phyloP scores from a whole-genome alignment of 2,329 filamentous ascomycete genomes.

The Kalmusia sp. region DNA sequence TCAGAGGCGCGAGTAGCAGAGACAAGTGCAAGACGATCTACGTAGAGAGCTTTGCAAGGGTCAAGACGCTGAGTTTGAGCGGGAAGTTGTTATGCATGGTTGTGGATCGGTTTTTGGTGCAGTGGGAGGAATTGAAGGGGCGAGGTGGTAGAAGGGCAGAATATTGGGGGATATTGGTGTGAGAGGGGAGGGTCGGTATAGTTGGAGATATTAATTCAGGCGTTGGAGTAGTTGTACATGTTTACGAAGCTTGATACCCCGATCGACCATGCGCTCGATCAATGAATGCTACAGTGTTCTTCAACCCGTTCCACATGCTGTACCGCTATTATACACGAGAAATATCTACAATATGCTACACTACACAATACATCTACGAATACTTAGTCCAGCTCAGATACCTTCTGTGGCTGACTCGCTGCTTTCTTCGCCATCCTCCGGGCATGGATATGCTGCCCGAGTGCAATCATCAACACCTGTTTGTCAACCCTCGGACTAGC shows the following conservation, averaged over 20 bases:
- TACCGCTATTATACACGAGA: conserved; percentile 13
- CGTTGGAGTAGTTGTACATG: conserved; percentile 1
- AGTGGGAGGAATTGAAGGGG: conserved; percentile 72
- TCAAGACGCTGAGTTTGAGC: conserved; percentile 81
- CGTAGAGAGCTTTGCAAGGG: conserved; percentile 91
- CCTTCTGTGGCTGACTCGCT: conserved; percentile 11
- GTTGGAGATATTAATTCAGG: conserved; percentile 2
- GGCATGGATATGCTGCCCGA: conserved; percentile 51
- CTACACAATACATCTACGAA: conserved; percentile 17
- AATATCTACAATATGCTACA: conserved; percentile 32
- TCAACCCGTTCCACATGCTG: neutral
- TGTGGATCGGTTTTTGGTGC: conserved; percentile 81
- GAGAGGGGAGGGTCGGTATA: conserved; percentile 8
- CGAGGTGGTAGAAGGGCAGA: conserved; percentile 49
- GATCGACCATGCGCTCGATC: neutral
- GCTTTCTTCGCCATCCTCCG: conserved; percentile 22
- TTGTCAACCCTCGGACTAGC: conserved; percentile 32
- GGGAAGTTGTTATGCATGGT: conserved; percentile 76
- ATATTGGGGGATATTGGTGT: conserved; percentile 52
- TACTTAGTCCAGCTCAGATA: conserved; percentile 4
- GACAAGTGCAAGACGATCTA: conserved; percentile 77
- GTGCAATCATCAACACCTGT: conserved; percentile 47
- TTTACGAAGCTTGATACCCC: conserved; percentile 13
- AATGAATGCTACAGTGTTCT: neutral
- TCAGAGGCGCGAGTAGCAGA: conserved; percentile 44